Conservation (phyloP, 768 basidiomycete genomes). For the Tricholoma sp. region DNA sequence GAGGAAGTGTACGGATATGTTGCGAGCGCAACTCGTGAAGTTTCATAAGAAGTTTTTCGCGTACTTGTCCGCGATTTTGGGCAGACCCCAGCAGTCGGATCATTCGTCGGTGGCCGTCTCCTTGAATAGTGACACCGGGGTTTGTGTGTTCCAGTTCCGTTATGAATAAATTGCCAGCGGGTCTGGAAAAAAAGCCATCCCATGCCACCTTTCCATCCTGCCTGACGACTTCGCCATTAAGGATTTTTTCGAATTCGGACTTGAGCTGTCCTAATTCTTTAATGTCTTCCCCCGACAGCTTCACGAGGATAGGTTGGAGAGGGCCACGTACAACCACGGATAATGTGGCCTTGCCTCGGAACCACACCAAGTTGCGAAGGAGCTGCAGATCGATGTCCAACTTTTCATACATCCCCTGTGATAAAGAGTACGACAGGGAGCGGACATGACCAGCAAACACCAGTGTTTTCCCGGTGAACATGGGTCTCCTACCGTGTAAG, state of each 20-base stretch:
- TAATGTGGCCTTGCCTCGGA: constrained; percentile 25
- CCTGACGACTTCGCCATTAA: constrained; percentile 55
- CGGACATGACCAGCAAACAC: constrained; percentile 52
- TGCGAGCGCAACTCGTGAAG: constrained; percentile 38
- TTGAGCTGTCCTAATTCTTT: constrained; percentile 53
- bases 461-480: constrained; percentile 38
- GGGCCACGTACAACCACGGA: constrained; percentile 14
- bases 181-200: constrained; percentile 55
- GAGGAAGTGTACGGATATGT: constrained; percentile 36
- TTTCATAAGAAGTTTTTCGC: constrained; percentile 42
- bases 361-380: constrained; percentile 34
- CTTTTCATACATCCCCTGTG: constrained; percentile 29
- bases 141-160: constrained; percentile 33
- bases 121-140: constrained; percentile 37
- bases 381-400: constrained; percentile 40
- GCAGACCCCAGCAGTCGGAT: constrained; percentile 54
- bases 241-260: constrained; percentile 51
- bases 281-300: constrained; percentile 44
- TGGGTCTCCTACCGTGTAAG: constrained; percentile 43
- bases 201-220: constrained; percentile 51
- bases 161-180: constrained; percentile 41
- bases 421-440: constrained; percentile 43
- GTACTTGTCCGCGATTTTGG: constrained; percentile 33
- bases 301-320: constrained; percentile 29
- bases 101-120: constrained; percentile 34